phyloP scores from a whole-genome alignment of 1,284 basidiomycete genomes.

The Dichomitus squalens region DNA sequence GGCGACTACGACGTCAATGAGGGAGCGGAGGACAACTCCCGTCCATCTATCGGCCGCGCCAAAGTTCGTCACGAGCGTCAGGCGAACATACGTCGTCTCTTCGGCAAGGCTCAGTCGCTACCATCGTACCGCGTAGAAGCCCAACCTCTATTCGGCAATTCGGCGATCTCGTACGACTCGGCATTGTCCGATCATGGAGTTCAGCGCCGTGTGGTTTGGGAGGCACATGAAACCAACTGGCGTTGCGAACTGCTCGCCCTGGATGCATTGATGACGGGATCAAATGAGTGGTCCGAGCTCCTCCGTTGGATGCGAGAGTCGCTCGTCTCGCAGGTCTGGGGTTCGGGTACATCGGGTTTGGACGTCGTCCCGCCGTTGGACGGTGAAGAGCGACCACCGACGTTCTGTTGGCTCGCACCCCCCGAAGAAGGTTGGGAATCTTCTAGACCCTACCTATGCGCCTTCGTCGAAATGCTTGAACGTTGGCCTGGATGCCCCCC shows the following conservation, averaged over 20 bases:
- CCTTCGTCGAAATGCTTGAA: background rate
- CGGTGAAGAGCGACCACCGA: background rate
- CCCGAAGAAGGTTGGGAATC: background rate
- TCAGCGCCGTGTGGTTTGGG: background rate
- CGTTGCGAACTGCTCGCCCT: conserved; percentile 4
- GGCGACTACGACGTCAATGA: background rate
- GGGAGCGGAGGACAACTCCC: background rate
- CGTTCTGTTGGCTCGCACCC: background rate
- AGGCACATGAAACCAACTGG: conserved; percentile 3
- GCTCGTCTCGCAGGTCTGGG: conserved; percentile 1
- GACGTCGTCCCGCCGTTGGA: background rate
- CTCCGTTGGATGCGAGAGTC: conserved; percentile 1
- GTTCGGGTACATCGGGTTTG: background rate
- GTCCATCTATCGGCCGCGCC: background rate
- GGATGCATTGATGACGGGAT: background rate
- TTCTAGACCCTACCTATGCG: background rate
- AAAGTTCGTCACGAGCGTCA: background rate
- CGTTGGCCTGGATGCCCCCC: background rate
- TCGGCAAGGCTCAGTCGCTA: background rate
- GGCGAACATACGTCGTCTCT: background rate
- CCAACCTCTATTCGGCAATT: background rate
- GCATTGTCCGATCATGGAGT: background rate
- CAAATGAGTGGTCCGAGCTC: conserved; percentile 3
- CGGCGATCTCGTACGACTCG: background rate
- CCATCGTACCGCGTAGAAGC: background rate